A percentile compares a stretch with the other conserved stretches of the same genome.
phyloP scores from a whole-genome alignment of 345 rosid genomes.

The Gossypium bickii region DNA sequence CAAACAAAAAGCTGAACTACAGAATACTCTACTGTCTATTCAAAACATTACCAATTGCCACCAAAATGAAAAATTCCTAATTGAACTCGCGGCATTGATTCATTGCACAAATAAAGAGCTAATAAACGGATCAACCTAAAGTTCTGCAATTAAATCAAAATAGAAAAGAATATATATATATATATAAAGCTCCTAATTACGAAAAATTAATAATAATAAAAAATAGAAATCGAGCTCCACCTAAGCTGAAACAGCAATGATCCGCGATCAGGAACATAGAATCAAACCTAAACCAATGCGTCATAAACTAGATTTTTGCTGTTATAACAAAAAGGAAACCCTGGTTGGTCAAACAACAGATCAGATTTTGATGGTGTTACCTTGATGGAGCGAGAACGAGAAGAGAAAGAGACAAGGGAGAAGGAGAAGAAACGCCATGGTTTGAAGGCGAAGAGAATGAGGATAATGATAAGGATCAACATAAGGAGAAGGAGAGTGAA shows the following conservation, averaged over 20 bases:
- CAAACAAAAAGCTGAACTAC: neutral
- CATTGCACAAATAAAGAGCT: neutral
- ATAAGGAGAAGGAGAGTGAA: slow-evolving; percentile 42
- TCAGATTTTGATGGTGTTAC: slow-evolving; percentile 22
- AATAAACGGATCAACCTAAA: neutral
- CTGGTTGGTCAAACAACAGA: neutral
- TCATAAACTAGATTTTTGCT: neutral
- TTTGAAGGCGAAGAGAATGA: slow-evolving; percentile 67
- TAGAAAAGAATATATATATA: neutral
- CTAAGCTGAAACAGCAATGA: neutral
- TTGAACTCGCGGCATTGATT: neutral
- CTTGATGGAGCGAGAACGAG: slow-evolving; percentile 48
- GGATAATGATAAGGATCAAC: slow-evolving; percentile 59
- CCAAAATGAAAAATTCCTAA: neutral
- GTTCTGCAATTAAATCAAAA: neutral
- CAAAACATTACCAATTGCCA: neutral
- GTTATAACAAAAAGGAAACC: neutral
- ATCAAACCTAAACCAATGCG: slow-evolving; percentile 1
- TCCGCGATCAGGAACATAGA: neutral
- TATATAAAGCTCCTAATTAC: neutral
- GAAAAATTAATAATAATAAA: neutral
- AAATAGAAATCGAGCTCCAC: neutral
- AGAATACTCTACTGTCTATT: neutral
- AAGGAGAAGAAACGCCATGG: slow-evolving; percentile 80
- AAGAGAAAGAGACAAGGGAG: slow-evolving; percentile 34